These are phyloP conservation scores for Heliosperma pusillum DNA, from an alignment of 148 eudicot species.

Conservation along the genomic window DNA sequence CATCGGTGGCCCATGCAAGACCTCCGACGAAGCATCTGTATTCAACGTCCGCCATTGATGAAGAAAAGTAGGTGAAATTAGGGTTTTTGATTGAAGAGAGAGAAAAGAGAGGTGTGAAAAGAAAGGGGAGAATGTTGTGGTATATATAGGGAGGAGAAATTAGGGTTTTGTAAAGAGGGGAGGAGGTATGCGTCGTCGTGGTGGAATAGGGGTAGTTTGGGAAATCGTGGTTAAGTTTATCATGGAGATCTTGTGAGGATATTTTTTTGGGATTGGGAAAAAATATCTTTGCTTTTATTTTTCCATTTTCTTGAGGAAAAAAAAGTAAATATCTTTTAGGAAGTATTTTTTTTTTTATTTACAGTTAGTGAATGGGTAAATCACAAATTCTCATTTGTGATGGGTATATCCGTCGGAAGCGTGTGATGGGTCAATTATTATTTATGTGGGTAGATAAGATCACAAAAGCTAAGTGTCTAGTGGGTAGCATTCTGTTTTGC, in stretches of 20 bases:
- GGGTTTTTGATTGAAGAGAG: background rate
- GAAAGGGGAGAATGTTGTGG: background rate
- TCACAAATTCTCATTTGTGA: no score
- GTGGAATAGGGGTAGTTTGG: background rate
- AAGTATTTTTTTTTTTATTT: no score
- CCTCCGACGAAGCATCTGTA: slow-evolving; percentile 92
- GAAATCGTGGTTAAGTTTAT: background rate
- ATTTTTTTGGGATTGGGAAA: background rate
- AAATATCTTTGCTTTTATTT: slow-evolving; percentile 15
- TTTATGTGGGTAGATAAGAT: no score
- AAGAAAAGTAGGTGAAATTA: background rate
- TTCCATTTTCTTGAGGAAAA: no score
- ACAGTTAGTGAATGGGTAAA: no score
- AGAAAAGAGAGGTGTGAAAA: slow-evolving; percentile 3
- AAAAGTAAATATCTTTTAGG: no score
- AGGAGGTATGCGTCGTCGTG: background rate
- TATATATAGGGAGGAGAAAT: slow-evolving; percentile 11
- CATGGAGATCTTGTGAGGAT: slow-evolving; percentile 11
- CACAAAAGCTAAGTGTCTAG: no score
- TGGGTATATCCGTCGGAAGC: no score
- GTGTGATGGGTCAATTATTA: no score
- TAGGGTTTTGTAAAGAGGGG: slow-evolving; percentile 18
- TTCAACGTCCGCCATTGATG: slow-evolving; percentile 46
- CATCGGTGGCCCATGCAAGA: slow-evolving; percentile 85
- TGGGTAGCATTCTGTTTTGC: no score